A percentile compares a stretch with the other conserved stretches of the same genome.
Evolutionary conservation across 805 yeast species (phyloP).

Genomic region (Teunomyces funiuensis): DNA sequence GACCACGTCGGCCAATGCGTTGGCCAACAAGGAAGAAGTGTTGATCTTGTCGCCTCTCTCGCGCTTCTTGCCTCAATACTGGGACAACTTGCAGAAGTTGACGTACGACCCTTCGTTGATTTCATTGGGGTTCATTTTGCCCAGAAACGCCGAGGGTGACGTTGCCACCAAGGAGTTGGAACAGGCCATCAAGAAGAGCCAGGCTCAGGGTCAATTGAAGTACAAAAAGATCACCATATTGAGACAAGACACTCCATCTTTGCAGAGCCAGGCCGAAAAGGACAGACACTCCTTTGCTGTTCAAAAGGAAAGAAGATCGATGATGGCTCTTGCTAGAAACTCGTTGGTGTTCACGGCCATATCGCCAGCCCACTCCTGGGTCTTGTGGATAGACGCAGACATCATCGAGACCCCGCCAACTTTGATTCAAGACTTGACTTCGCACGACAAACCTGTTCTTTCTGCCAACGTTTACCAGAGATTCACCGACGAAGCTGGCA

Average conservation of each 20-base stretch:
- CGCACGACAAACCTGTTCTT: constrained; percentile 81
- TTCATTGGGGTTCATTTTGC: constrained; percentile 89
- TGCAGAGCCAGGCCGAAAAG: constrained; percentile 74
- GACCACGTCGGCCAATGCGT: constrained; percentile 69
- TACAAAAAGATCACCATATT: constrained; percentile 84
- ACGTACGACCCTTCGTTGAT: constrained; percentile 82
- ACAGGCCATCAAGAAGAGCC: constrained; percentile 69
- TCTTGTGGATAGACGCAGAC: constrained; percentile 95
- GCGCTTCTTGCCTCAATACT: constrained; percentile 78
- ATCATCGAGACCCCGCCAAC: constrained; percentile 84
- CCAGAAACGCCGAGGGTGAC: constrained; percentile 82
- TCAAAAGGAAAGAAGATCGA: constrained; percentile 84
- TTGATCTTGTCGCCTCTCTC: constrained; percentile 90
- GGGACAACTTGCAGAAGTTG: constrained; percentile 77
- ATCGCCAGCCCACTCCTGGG: constrained; percentile 91
- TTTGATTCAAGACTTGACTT: constrained; percentile 81
- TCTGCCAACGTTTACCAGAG: constrained; percentile 94
- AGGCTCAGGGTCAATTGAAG: constrained; percentile 57
- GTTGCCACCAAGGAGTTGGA: constrained; percentile 70
- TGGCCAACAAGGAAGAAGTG: constrained; percentile 75
- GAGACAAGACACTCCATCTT: constrained; percentile 84
- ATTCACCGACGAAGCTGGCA: constrained; percentile 56
- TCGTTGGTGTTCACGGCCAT: constrained; percentile 85
- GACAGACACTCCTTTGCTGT: constrained; percentile 85
- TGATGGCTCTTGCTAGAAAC: constrained; percentile 94